These are phyloP conservation scores for Neurospora sp. DNA, from an alignment of 495 filamentous ascomycete species.

Conservation along the genomic window DNA sequence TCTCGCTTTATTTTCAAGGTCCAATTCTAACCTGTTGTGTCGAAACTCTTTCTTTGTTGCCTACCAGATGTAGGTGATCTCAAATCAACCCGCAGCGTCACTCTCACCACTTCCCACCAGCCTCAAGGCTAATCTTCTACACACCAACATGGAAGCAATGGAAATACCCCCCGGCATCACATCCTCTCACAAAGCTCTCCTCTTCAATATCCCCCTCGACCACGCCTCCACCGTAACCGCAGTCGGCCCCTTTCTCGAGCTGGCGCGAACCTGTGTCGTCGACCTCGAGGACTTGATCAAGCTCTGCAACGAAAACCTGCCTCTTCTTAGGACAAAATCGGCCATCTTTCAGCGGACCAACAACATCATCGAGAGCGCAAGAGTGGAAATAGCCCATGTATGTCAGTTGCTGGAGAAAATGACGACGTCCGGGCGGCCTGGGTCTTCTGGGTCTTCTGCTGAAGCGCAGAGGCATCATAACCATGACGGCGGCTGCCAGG, in stretches of 20 bases:
- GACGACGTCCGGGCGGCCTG: neutral
- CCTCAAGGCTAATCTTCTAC: neutral
- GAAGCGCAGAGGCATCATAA: neutral
- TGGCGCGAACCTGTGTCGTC: conserved; percentile 8
- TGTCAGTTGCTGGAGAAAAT: conserved; percentile 9
- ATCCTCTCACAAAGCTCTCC: neutral
- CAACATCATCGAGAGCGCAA: conserved; percentile 9
- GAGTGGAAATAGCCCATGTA: conserved; percentile 3
- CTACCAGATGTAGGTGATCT: neutral
- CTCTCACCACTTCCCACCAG: neutral
- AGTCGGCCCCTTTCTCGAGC: conserved; percentile 11
- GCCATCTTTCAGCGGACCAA: conserved; percentile 7
- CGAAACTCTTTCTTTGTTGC: neutral
- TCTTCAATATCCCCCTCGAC: conserved; percentile 10
- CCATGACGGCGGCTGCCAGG: neutral
- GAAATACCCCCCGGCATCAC: neutral
- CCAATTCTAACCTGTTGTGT: neutral
- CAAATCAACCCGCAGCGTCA: neutral
- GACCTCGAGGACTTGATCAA: conserved; percentile 13
- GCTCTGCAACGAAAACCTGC: conserved; percentile 9
- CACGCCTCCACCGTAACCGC: conserved; percentile 1
- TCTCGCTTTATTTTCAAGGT: neutral
- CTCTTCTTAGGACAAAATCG: conserved; percentile 1
- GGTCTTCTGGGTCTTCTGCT: neutral
- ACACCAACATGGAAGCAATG: neutral